Evolutionary conservation across 2,329 filamentous ascomycete genomes (phyloP).

Genomic region (Neonectria ditissima): DNA sequence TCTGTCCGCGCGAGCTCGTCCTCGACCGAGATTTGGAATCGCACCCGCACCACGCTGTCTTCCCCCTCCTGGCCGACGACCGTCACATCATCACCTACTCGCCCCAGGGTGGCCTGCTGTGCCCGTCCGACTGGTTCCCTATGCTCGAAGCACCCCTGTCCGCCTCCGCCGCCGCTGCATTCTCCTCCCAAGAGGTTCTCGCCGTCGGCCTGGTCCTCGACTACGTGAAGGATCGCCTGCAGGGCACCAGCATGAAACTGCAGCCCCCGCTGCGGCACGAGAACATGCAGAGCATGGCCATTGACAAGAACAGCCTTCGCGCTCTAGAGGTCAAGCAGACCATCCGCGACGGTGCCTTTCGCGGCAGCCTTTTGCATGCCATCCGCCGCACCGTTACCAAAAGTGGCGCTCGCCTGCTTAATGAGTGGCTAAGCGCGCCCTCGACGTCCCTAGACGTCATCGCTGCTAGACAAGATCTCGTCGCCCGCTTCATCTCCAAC

Average conservation of each 20-base stretch:
- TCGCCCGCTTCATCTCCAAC: constrained; percentile 77
- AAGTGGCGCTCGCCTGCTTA: constrained; percentile 86
- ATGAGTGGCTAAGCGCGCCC: constrained; percentile 87
- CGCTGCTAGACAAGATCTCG: constrained; percentile 82
- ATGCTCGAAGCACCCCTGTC: constrained; percentile 82
- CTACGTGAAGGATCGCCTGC: constrained; percentile 84
- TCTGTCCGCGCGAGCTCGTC: constrained; percentile 87
- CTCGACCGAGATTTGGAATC: constrained; percentile 73
- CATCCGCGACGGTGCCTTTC: constrained; percentile 80
- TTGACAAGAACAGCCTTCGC: constrained; percentile 91
- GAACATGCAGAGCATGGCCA: constrained; percentile 82
- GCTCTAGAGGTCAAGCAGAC: constrained; percentile 91
- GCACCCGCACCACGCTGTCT: constrained; percentile 70
- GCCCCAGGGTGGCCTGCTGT: constrained; percentile 57
- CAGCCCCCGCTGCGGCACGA: constrained; percentile 84
- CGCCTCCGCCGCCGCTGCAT: constrained; percentile 62
- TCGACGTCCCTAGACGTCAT: constrained; percentile 89
- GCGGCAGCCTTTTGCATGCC: constrained; percentile 91
- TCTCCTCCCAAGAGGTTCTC: constrained; percentile 75
- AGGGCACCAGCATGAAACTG: constrained; percentile 82
- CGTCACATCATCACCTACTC: constrained; percentile 82
- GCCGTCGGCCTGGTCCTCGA: constrained; percentile 86
- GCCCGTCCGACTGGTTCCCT: constrained; percentile 74
- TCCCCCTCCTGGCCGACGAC: constrained; percentile 78
- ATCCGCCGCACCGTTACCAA: constrained; percentile 91